Percentiles rank a stretch among this genome's conserved stretches.
Evolutionary conservation across 2,329 filamentous ascomycete genomes (phyloP).

Genomic region (Xylaria multiplex): DNA sequence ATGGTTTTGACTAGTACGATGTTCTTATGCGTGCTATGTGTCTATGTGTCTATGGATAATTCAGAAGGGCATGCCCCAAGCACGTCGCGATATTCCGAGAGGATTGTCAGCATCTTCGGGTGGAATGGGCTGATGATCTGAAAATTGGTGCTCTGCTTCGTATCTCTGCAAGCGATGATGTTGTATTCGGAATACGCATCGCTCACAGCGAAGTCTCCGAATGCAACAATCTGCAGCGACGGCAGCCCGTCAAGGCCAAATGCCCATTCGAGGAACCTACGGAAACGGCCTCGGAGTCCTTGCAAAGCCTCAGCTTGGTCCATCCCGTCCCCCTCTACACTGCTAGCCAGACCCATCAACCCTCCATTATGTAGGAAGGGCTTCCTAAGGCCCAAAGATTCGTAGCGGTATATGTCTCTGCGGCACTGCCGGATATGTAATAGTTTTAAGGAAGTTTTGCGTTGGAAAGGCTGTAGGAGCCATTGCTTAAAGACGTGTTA

Average conservation of each 20-base stretch:
- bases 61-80: background rate
- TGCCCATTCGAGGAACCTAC: slow-evolving; percentile 3
- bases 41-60: too few relatives aligned
- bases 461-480: background rate
- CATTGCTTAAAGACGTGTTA: background rate
- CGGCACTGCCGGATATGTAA: background rate
- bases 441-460: background rate
- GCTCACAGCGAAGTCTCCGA: background rate
- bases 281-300: background rate
- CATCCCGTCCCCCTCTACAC: background rate
- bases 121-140: background rate
- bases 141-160: background rate
- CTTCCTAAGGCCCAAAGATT: background rate
- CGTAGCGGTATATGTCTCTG: too few relatives aligned
- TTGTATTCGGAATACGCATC: background rate
- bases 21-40: too few relatives aligned
- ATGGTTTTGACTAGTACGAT: too few relatives aligned
- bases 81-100: background rate
- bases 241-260: background rate
- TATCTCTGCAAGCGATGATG: background rate
- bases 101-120: background rate
- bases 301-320: slow-evolving; percentile 5
- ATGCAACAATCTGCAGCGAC: slow-evolving; percentile 7
- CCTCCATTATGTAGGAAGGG: background rate
- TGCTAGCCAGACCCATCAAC: background rate